A percentile compares a stretch with the other conserved stretches of the same genome.
phyloP scores from a whole-genome alignment of 495 filamentous ascomycete species.

The Aspergillus sclerotiicarbonarius region DNA sequence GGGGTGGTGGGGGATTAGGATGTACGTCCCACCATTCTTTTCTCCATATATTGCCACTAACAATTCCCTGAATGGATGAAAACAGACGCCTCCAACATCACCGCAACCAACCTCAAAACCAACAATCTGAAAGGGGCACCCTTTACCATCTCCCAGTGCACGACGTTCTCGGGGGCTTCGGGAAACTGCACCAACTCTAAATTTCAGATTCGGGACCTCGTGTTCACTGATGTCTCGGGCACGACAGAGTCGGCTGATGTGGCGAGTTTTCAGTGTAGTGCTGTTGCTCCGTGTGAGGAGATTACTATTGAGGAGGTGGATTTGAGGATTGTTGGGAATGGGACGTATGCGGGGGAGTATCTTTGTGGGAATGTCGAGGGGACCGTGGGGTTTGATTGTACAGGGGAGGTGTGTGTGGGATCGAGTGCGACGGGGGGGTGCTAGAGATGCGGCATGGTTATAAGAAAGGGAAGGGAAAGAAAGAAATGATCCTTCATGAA shows the following conservation, averaged over 20 bases:
- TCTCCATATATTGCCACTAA: background rate
- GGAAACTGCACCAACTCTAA: slow-evolving; percentile 39
- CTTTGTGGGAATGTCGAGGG: slow-evolving; percentile 35
- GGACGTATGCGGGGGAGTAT: slow-evolving; percentile 24
- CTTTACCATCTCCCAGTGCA: slow-evolving; percentile 41
- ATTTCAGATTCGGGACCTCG: slow-evolving; percentile 34
- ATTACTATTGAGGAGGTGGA: slow-evolving; percentile 26
- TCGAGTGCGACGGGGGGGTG: slow-evolving; percentile 33
- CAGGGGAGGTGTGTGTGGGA: slow-evolving; percentile 30
- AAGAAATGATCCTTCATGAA: no score
- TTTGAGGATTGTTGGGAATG: slow-evolving; percentile 21
- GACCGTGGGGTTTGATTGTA: slow-evolving; percentile 34
- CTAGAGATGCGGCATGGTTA: slow-evolving; percentile 9
- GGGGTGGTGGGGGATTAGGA: slow-evolving; percentile 47
- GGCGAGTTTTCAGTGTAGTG: slow-evolving; percentile 36
- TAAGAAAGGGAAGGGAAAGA: no score
- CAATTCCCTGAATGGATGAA: background rate
- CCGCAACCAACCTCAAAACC: slow-evolving; percentile 23
- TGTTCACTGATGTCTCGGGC: slow-evolving; percentile 23
- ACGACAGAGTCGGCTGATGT: slow-evolving; percentile 26
- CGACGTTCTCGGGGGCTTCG: slow-evolving; percentile 29
- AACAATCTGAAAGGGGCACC: slow-evolving; percentile 27
- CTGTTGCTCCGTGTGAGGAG: slow-evolving; percentile 32
- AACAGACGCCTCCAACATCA: slow-evolving; percentile 25
- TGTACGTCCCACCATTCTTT: slow-evolving; percentile 22